Evolutionary conservation across 305 asterid genomes (phyloP).

Genomic region (Vinca major): DNA sequence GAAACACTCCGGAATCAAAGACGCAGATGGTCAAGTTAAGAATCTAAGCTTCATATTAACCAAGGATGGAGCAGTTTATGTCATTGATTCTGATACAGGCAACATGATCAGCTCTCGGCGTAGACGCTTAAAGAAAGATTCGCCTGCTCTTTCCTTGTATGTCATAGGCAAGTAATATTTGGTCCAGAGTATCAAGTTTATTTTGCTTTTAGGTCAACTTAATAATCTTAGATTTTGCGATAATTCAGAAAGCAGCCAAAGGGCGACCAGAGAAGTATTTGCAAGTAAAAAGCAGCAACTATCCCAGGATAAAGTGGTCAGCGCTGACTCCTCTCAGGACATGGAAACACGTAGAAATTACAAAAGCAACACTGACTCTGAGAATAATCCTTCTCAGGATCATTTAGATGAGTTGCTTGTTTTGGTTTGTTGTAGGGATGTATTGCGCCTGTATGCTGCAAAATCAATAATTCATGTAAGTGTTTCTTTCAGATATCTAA

Average conservation of each 20-base stretch:
- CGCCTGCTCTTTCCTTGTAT: conserved; percentile 64
- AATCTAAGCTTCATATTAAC: conserved; percentile 50
- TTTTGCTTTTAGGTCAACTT: conserved; percentile 15
- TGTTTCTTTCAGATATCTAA: conserved; percentile 8
- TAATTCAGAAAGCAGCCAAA: conserved; percentile 39
- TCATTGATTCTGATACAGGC: conserved; percentile 45
- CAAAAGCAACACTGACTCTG: conserved; percentile 31
- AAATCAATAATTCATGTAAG: conserved; percentile 64
- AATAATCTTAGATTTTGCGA: conserved; percentile 15
- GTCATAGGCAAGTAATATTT: conserved; percentile 63
- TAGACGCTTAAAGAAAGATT: conserved; percentile 43
- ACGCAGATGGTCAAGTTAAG: conserved; percentile 29
- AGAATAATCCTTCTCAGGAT: conserved; percentile 26
- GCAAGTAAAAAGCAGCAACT: conserved; percentile 20
- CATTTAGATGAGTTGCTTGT: conserved; percentile 40
- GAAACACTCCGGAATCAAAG: conserved; percentile 34
- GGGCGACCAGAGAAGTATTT: conserved; percentile 26
- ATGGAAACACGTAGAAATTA: conserved; percentile 28
- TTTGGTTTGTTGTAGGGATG: conserved; percentile 66
- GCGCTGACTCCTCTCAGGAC: conserved; percentile 31
- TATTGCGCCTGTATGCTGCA: conserved; percentile 42
- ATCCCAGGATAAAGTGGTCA: conserved; percentile 27
- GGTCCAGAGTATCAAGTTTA: conserved; percentile 12
- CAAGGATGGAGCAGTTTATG: conserved; percentile 51
- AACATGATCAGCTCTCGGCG: conserved; percentile 47